phyloP scores from a whole-genome alignment of 1,139 yeast genomes.

The Geotrichum phurueaensis region DNA sequence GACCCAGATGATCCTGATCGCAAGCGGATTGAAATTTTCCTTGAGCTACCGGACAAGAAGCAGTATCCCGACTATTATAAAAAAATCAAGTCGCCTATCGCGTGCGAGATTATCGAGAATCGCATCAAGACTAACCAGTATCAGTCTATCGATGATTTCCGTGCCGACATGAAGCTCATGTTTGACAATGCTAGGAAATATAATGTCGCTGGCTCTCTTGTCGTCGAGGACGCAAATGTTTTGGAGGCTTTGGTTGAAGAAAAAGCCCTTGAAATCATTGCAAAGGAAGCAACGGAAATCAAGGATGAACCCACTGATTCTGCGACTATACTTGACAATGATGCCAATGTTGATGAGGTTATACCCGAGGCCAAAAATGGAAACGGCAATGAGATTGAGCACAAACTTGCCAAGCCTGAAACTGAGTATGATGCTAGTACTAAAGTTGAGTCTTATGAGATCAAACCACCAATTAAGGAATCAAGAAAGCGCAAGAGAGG shows the following conservation, averaged over 20 bases:
- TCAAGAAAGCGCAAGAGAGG: not conserved
- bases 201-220: slow-evolving; percentile 84
- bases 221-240: slow-evolving; percentile 66
- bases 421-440: not conserved
- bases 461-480: not conserved
- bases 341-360: not conserved
- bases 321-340: not conserved
- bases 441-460: not conserved
- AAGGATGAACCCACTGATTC: not conserved
- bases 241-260: slow-evolving; percentile 41
- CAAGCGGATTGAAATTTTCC: slow-evolving; percentile 38
- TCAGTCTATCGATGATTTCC: slow-evolving; percentile 51
- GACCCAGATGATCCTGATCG: slow-evolving; percentile 33
- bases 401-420: not conserved
- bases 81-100: slow-evolving; percentile 70
- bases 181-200: slow-evolving; percentile 77
- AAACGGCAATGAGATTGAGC: not conserved
- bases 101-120: slow-evolving; percentile 58
- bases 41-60: slow-evolving; percentile 51
- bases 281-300: not conserved
- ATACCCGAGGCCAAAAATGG: not conserved
- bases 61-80: slow-evolving; percentile 84
- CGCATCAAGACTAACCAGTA: slow-evolving; percentile 47
- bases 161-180: slow-evolving; percentile 71
- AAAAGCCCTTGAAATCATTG: not conserved